These are phyloP conservation scores for Aspergillus tanneri DNA, from an alignment of 2,329 filamentous ascomycete genomes.

Conservation along the genomic window DNA sequence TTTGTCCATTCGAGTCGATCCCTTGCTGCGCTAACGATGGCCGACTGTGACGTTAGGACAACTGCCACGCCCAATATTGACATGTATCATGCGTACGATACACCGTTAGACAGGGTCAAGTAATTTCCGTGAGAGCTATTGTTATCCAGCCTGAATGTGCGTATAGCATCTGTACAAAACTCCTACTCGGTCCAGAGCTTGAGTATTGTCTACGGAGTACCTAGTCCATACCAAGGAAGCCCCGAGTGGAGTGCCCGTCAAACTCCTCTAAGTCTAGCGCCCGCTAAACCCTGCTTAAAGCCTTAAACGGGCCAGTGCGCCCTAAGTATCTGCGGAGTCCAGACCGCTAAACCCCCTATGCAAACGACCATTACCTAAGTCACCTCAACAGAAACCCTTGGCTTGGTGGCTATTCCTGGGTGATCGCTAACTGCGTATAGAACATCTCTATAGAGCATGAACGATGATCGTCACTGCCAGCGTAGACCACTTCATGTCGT, in stretches of 20 bases:
- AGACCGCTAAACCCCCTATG: constrained; percentile 16
- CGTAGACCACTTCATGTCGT: constrained; percentile 10
- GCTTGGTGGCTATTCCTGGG: too few relatives aligned
- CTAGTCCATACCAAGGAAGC: background rate
- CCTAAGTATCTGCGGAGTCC: background rate
- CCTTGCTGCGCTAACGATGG: constrained; percentile 4
- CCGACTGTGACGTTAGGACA: constrained; percentile 2
- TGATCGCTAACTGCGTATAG: constrained; percentile 13
- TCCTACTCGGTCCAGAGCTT: background rate
- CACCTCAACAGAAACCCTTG: too few relatives aligned
- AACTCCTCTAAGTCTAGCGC: too few relatives aligned
- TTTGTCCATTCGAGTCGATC: background rate
- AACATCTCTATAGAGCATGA: background rate
- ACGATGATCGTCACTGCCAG: constrained; percentile 5
- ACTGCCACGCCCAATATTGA: constrained; percentile 3
- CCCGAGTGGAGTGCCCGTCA: too few relatives aligned
- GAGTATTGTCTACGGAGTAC: background rate
- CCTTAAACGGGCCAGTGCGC: background rate
- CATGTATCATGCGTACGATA: constrained; percentile 1
- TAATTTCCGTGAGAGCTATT: background rate
- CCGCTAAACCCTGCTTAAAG: constrained; percentile 16
- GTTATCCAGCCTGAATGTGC: background rate
- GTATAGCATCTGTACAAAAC: background rate
- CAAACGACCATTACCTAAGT: too few relatives aligned
- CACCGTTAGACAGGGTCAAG: background rate